Conservation (phyloP, 495 filamentous ascomycete species). For the Arthonia radiata region DNA sequence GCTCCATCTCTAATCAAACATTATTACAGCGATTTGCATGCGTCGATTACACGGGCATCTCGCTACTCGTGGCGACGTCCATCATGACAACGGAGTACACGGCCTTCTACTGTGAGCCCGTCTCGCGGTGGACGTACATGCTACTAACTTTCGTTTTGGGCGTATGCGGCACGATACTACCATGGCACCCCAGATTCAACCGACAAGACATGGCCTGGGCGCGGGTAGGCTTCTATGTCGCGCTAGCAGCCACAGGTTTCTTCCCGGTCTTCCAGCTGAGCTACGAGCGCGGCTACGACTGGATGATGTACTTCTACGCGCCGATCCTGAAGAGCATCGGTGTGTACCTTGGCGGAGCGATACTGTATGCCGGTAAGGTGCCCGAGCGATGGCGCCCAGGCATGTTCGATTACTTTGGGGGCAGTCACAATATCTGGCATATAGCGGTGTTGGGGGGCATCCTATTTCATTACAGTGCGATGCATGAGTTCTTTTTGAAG, state of each 20-base stretch:
- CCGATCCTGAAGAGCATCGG: slow-evolving; percentile 62
- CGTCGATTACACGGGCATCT: slow-evolving; percentile 97
- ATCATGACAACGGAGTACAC: slow-evolving; percentile 98
- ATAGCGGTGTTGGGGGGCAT: slow-evolving; percentile 90
- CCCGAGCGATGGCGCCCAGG: slow-evolving; percentile 86
- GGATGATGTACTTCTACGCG: slow-evolving; percentile 66
- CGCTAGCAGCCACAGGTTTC: slow-evolving; percentile 74
- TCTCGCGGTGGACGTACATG: slow-evolving; percentile 73
- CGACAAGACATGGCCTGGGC: slow-evolving; percentile 74
- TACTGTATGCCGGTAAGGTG: slow-evolving; percentile 78
- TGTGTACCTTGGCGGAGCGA: slow-evolving; percentile 68
- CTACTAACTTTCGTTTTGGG: slow-evolving; percentile 56
- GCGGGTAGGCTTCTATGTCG: slow-evolving; percentile 76
- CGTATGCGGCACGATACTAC: slow-evolving; percentile 68
- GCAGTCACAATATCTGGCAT: slow-evolving; percentile 95
- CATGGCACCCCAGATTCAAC: slow-evolving; percentile 95
- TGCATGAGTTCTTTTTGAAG: slow-evolving; percentile 76
- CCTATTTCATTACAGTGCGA: slow-evolving; percentile 80
- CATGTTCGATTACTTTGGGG: slow-evolving; percentile 80
- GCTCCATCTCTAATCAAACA: slow-evolving; percentile 66
- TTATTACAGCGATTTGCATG: slow-evolving; percentile 91
- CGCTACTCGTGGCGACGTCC: slow-evolving; percentile 78
- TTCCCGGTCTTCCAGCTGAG: slow-evolving; percentile 66
- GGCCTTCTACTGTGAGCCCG: slow-evolving; percentile 90
- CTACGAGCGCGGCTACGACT: slow-evolving; percentile 44